These are phyloP conservation scores for Actinomortierella wolfii DNA, from an alignment of 371 early-diverging fungal genomes.

Conservation along the genomic window DNA sequence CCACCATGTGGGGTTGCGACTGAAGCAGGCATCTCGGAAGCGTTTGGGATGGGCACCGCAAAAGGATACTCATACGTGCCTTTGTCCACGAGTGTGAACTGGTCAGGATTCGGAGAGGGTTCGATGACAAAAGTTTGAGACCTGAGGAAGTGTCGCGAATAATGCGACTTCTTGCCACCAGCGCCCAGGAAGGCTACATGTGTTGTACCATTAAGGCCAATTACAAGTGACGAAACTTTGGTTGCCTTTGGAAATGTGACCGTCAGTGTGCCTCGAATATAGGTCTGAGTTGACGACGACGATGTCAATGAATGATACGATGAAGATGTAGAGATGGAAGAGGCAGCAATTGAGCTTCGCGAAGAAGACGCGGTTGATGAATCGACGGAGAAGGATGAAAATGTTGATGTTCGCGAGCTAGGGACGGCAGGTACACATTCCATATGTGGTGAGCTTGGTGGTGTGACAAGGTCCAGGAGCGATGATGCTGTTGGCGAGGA, in stretches of 20 bases:
- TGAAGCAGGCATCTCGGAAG: slow-evolving; percentile 20
- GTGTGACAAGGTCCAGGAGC: slow-evolving; percentile 8
- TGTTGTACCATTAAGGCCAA: slow-evolving; percentile 34
- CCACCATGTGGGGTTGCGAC: slow-evolving; percentile 45
- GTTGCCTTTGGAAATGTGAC: slow-evolving; percentile 30
- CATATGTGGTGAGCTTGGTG: slow-evolving; percentile 26
- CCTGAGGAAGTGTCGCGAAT: slow-evolving; percentile 40
- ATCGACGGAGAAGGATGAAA: slow-evolving; percentile 27
- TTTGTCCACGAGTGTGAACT: slow-evolving; percentile 27
- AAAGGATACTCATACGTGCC: slow-evolving; percentile 30
- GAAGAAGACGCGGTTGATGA: slow-evolving; percentile 21
- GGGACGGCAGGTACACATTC: slow-evolving; percentile 25
- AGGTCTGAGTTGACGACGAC: slow-evolving; percentile 5
- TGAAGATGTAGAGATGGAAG: not conserved
- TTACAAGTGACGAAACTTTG: slow-evolving; percentile 30
- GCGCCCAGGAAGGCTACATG: slow-evolving; percentile 44
- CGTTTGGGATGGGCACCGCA: slow-evolving; percentile 28
- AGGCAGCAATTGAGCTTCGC: slow-evolving; percentile 14
- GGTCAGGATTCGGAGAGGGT: slow-evolving; percentile 18
- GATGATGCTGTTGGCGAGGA: slow-evolving; percentile 3
- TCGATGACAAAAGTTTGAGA: slow-evolving; percentile 34
- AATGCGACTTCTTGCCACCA: slow-evolving; percentile 35
- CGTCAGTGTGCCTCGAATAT: slow-evolving; percentile 17
- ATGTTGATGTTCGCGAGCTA: slow-evolving; percentile 26
- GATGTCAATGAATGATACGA: too few relatives aligned